A percentile compares a stretch with the other conserved stretches of the same genome.
Evolutionary conservation across 108 stramenopile species (phyloP).

Genomic region (Conticribra guillardii): DNA sequence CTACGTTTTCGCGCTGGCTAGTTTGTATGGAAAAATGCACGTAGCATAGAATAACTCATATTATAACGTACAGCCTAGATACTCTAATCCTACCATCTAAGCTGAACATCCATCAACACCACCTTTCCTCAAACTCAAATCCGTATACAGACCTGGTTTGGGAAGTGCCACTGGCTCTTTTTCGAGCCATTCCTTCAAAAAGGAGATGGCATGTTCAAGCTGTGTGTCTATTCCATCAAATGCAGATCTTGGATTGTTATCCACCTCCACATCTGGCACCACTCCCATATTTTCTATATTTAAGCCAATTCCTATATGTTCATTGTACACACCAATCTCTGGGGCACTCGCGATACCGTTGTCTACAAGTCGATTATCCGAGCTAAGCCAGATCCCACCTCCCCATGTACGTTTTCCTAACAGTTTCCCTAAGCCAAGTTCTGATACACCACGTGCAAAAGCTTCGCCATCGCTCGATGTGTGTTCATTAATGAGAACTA

Average conservation of each 20-base stretch:
- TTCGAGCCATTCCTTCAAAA: constrained; percentile 60
- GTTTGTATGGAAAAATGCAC: constrained; percentile 21
- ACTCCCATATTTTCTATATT: constrained; percentile 77
- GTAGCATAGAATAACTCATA: too few species aligned
- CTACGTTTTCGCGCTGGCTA: constrained; percentile 34
- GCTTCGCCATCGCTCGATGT: constrained; percentile 81
- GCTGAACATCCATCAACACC: not conserved
- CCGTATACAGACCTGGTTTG: constrained; percentile 27
- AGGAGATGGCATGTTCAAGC: constrained; percentile 66
- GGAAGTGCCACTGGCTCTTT: constrained; percentile 61
- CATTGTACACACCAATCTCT: constrained; percentile 72
- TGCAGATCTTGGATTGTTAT: constrained; percentile 70
- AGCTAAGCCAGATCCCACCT: constrained; percentile 76
- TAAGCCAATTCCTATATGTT: constrained; percentile 70
- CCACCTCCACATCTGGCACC: constrained; percentile 72
- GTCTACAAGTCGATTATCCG: constrained; percentile 75
- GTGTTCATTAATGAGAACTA: constrained; percentile 77
- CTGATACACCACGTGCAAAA: constrained; percentile 71
- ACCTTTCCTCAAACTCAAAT: constrained; percentile 20
- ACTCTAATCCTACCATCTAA: not conserved
- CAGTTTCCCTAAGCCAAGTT: constrained; percentile 75
- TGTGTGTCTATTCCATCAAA: constrained; percentile 64
- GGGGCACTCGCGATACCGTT: constrained; percentile 77
- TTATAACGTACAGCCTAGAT: too few species aligned
- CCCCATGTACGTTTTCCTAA: constrained; percentile 86